Conservation (phyloP, 2,329 filamentous ascomycete species). For the Paraphaeosphaeria minitans region DNA sequence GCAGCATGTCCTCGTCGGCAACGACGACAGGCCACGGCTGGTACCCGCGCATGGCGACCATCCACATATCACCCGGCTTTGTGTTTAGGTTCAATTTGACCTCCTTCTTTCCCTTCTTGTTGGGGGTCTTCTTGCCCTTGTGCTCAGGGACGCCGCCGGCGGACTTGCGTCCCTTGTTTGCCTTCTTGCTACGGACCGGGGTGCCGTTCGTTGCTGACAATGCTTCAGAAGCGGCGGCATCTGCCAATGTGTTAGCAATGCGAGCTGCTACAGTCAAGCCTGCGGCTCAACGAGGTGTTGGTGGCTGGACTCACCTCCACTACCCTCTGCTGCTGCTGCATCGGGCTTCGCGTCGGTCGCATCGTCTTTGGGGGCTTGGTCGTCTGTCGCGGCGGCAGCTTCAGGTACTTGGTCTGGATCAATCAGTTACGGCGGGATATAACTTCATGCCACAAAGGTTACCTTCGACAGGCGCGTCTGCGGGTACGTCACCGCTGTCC, state of each 20-base stretch:
- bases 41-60: slow-evolving; percentile 92
- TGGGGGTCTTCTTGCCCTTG: slow-evolving; percentile 69
- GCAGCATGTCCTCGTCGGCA: slow-evolving; percentile 93
- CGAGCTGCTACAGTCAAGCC: background rate
- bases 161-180: slow-evolving; percentile 70
- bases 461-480: slow-evolving; percentile 38
- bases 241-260: slow-evolving; percentile 1
- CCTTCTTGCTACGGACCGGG: slow-evolving; percentile 49
- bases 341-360: slow-evolving; percentile 32
- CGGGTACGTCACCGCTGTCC: slow-evolving; percentile 35
- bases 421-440: slow-evolving; percentile 22
- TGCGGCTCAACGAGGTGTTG: background rate
- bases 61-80: slow-evolving; percentile 87
- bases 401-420: slow-evolving; percentile 25
- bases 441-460: slow-evolving; percentile 16
- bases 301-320: slow-evolving; percentile 30
- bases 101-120: slow-evolving; percentile 84
- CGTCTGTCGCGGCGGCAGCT: slow-evolving; percentile 25
- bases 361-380: slow-evolving; percentile 26
- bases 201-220: slow-evolving; percentile 55
- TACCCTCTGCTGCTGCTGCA: slow-evolving; percentile 24
- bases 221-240: slow-evolving; percentile 42
- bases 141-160: slow-evolving; percentile 61
- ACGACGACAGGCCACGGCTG: slow-evolving; percentile 94
- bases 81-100: slow-evolving; percentile 72